These are phyloP conservation scores for Luffa aegyptiaca DNA, from an alignment of 306 rosid species.

Conservation along the genomic window DNA sequence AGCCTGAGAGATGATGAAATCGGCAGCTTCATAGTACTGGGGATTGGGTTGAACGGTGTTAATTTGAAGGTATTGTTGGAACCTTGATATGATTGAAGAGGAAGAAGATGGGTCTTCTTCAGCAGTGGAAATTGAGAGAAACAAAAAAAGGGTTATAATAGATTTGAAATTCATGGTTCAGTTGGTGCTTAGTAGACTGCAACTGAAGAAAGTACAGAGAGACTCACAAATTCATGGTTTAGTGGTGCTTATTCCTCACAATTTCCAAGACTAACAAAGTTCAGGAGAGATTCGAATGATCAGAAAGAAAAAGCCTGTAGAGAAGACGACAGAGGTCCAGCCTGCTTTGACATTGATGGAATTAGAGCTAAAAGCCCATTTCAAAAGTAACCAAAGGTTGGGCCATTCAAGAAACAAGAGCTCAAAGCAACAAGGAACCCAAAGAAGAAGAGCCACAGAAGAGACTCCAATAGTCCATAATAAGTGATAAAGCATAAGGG, in stretches of 20 bases:
- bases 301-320: neutral
- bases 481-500: too few species aligned
- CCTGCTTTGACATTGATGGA: neutral
- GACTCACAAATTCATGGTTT: neutral
- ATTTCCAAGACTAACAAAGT: neutral
- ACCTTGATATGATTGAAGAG: constrained; percentile 32
- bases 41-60: constrained; percentile 79
- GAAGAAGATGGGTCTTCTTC: constrained; percentile 7
- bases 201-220: neutral
- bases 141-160: neutral
- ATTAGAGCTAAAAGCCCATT: neutral
- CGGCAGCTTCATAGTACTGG: constrained; percentile 40
- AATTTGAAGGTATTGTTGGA: constrained; percentile 75
- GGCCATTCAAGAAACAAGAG: neutral
- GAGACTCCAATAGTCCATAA: too few species aligned
- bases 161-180: neutral
- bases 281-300: neutral
- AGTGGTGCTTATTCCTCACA: too few species aligned
- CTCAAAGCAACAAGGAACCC: neutral
- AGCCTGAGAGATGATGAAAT: constrained; percentile 50
- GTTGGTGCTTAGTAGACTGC: neutral
- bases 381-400: neutral
- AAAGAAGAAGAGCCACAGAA: too few species aligned
- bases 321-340: neutral
- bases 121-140: constrained; percentile 4